These are phyloP conservation scores for Ophiostoma sp. DNA, from an alignment of 2,329 filamentous ascomycete genomes.

Conservation along the genomic window DNA sequence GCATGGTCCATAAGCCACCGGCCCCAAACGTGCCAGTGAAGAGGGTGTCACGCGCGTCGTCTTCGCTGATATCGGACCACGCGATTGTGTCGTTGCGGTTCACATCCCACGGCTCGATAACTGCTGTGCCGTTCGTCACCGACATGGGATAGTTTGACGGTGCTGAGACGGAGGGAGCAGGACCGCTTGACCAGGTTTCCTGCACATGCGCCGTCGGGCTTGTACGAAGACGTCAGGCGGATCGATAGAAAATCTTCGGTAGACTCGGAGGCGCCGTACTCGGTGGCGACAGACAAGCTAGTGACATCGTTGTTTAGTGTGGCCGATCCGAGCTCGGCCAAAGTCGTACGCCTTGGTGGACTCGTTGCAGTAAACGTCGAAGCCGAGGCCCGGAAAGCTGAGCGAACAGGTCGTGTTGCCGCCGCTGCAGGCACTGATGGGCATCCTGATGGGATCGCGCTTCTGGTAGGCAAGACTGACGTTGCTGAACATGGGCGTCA, in stretches of 20 bases:
- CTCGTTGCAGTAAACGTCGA: constrained; percentile 14
- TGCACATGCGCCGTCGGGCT: not conserved
- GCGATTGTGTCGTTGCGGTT: constrained; percentile 16
- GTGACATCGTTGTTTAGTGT: not conserved
- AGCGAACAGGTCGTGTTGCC: constrained; percentile 14
- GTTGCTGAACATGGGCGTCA: constrained; percentile 13
- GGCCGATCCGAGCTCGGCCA: not conserved
- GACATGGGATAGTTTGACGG: constrained; percentile 9
- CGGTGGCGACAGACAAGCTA: not conserved
- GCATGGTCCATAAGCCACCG: not conserved
- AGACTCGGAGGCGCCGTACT: not conserved
- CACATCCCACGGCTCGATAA: constrained; percentile 6
- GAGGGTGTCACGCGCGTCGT: not conserved
- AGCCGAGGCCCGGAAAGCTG: constrained; percentile 14
- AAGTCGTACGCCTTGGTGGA: constrained; percentile 11
- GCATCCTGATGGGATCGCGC: not conserved
- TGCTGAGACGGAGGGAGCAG: constrained; percentile 2
- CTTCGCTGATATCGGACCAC: not conserved
- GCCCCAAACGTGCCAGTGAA: not conserved
- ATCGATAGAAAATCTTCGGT: not conserved
- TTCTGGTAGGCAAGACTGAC: constrained; percentile 14
- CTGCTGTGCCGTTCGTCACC: constrained; percentile 1
- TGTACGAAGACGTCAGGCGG: constrained; percentile 5
- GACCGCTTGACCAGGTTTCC: constrained; percentile 8
- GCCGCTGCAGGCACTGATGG: not conserved